Evolutionary conservation across 805 yeast genomes (phyloP).

Genomic region (Kuraishia capsulata): DNA sequence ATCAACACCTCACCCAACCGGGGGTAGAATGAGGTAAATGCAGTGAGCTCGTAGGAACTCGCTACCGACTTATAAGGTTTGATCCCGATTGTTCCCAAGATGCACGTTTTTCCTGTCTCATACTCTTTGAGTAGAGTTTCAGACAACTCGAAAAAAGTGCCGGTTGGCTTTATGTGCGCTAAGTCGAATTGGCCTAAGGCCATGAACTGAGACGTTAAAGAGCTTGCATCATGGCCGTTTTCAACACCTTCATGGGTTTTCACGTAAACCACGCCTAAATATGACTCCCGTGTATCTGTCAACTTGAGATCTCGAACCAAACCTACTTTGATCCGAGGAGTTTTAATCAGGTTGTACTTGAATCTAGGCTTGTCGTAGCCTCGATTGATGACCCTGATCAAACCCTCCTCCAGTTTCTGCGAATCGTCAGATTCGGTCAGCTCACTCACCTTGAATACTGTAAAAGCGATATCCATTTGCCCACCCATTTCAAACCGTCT

Average conservation of each 20-base stretch:
- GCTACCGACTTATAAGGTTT: conserved; percentile 14
- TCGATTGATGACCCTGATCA: conserved; percentile 31
- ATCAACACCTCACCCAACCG: conserved; percentile 16
- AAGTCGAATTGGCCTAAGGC: conserved; percentile 11
- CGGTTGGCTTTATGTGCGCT: too few species aligned
- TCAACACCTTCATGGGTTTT: neutral
- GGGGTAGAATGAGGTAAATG: conserved; percentile 41
- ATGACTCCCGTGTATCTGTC: conserved; percentile 14
- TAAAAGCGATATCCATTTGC: too few species aligned
- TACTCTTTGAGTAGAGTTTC: conserved; percentile 3
- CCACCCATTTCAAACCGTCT: too few species aligned
- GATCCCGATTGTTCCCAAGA: conserved; percentile 26
- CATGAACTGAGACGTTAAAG: conserved; percentile 11
- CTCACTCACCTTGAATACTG: too few species aligned
- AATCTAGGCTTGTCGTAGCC: conserved; percentile 40
- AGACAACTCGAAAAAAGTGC: conserved; percentile 20
- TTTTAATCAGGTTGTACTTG: conserved; percentile 30
- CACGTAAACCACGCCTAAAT: conserved; percentile 7
- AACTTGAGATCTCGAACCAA: conserved; percentile 16
- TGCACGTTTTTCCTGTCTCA: conserved; percentile 3
- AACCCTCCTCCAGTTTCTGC: conserved; percentile 8
- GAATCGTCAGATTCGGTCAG: neutral
- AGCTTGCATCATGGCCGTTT: conserved; percentile 8
- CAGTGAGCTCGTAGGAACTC: conserved; percentile 33
- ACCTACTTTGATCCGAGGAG: conserved; percentile 29